phyloP scores from a whole-genome alignment of 2,329 filamentous ascomycete genomes.

The Coniella vitis region DNA sequence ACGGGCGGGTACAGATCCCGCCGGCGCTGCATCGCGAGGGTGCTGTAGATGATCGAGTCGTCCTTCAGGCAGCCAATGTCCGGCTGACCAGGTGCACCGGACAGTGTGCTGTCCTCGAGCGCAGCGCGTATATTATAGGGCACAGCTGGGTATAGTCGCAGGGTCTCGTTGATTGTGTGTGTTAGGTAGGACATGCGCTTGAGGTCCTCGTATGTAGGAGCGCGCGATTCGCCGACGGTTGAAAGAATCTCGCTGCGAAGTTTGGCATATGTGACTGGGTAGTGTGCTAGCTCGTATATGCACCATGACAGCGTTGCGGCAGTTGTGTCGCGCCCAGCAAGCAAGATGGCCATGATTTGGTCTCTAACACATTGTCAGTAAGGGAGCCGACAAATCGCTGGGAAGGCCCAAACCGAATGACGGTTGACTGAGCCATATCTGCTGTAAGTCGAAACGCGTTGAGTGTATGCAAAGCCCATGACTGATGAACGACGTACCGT shows the following conservation, averaged over 20 bases:
- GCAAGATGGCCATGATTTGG: conserved; percentile 65
- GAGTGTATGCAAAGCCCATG: too few relatives aligned
- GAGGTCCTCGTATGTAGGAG: conserved; percentile 41
- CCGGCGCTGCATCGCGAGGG: conserved; percentile 24
- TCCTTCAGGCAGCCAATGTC: conserved; percentile 21
- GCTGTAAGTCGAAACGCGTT: too few relatives aligned
- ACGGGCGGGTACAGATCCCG: conserved; percentile 22
- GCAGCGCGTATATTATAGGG: conserved; percentile 24
- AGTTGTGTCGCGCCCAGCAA: conserved; percentile 63
- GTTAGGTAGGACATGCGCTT: conserved; percentile 43
- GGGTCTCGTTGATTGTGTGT: conserved; percentile 35
- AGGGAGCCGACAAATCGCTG: too few relatives aligned
- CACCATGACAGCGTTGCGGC: conserved; percentile 36
- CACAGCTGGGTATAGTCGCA: conserved; percentile 23
- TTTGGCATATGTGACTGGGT: conserved; percentile 30
- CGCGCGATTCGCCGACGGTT: conserved; percentile 23
- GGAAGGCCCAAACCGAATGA: too few relatives aligned
- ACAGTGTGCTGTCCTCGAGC: conserved; percentile 21
- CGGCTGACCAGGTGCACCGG: conserved; percentile 18
- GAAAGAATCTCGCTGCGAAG: conserved; percentile 30
- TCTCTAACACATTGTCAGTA: conserved; percentile 34
- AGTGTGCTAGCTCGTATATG: conserved; percentile 30
- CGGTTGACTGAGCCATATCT: too few relatives aligned
- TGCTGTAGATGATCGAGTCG: conserved; percentile 22
- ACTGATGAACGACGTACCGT: conserved; percentile 30